Base-by-base conservation (phyloP, 1,139 yeast genomes). In the Suhomyces wounanorum region DNA sequence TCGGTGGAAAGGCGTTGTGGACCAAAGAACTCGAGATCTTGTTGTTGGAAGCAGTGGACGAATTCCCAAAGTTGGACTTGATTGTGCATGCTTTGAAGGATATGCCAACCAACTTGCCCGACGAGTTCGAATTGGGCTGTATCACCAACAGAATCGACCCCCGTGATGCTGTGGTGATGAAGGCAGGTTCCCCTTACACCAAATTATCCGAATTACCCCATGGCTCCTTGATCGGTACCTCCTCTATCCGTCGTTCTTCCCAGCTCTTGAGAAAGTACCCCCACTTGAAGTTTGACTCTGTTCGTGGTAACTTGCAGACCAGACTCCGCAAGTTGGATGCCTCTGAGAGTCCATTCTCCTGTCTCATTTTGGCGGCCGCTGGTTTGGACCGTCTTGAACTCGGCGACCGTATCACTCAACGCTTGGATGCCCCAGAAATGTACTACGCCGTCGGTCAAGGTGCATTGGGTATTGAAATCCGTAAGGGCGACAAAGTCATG, bases 381-480 rank as follows among this genome's bases (percentile, higher is more conserved):
- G 99, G 99, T 2, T 78, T 94, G 53, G 75, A 81, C 38, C 81
- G 99, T 57, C 72, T 88, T 43, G 89, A 85, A 2, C 72, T 91
- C 51, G 84, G 81, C 28, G 70, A 82, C 55, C 79, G 98, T 67
- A 91, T 94, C 63, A 82, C 90, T 14, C 76, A 84, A 40, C 78
- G 68, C 58, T 77, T 94, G 55, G 84, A 86, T 55, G 79, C 84
- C n/a, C 89, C 90, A 37, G 90, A 87, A 52, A 89, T 94, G 96
- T 89, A 85, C 66, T 89, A 94, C 65, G 97, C 99, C 0, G 97
- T 94, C 40, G 99, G 99, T 16, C 99, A 94, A 73, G 99, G 99
- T 56, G 98, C 98, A 0, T 73, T 94, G 48, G 99, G 98, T 18
- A 76, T 94, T 38, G 99, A 94, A 70, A 89, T 92, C 58, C 81